Evolutionary conservation across 2,329 filamentous ascomycete genomes (phyloP), one percentile per base, ranked within the genome.

Genomic region (Podosphaera fusca): DNA sequence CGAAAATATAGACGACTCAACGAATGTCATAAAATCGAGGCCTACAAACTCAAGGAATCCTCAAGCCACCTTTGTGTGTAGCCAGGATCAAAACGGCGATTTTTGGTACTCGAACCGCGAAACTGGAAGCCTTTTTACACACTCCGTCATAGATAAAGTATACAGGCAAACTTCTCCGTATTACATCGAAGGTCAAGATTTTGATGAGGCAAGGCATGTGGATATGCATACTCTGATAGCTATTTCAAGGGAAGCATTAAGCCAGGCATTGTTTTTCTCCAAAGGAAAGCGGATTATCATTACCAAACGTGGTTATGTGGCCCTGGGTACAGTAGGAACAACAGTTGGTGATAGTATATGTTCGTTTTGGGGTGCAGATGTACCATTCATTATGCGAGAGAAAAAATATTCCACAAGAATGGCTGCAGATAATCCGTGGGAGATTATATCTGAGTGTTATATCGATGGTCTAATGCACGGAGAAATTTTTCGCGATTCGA

Each of bases 401-500:
- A 56, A 56, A 33, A 51, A 42, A 38, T 10, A 45, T 45, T 10
- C 10, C 10, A 2, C 10, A 4, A 50, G 31, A 8, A 30, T 10
- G n/a, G 29, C 47, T 30, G 9, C 47, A 50, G 21, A 50, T 31
- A 4, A 9, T 34, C 8, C 47, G 12, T 57, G 50, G 49, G 30
- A 50, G 21, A 53, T 58, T 40, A 36, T 58, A 29, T 53, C 52
- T 55, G 57, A 58, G 45, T 47, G 51, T 47, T 58, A 58, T 34
- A 53, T 58, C 14, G 38, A 58, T 55, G 57, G 57, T 40, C 35
- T 58, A 30, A 58, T 58, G 57, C 9, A 72, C 40, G 57, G 57
- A 55, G 52, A 50, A 14, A 30, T 50, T 31, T 30, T 31, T 50
- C 47, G 47, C 21, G 47, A 31, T 30, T 9, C 29, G 10, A 50